Base-by-base conservation (phyloP, 179 eudicot genomes). In the Sideroxylon spinosum region DNA sequence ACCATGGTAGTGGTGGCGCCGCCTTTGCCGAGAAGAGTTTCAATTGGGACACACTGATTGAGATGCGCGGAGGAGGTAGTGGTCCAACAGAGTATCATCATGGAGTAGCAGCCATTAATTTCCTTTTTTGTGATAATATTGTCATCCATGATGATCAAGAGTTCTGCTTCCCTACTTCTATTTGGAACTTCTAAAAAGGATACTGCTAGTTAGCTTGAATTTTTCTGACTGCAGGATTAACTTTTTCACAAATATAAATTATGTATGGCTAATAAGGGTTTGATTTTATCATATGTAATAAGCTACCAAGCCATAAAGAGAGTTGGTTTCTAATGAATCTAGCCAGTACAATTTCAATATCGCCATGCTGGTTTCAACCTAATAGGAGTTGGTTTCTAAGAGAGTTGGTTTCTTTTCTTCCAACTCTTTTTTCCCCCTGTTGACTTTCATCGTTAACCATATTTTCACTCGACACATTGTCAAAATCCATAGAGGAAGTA, bases 21-120 rank as follows among this genome's bases (percentile, higher is more conserved):
- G 28, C 23, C 32, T 75, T 78, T 23, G 71, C 50, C 9, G 91
- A 91, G 57, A 80, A 77, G 0, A 75, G 75, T 74, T 91, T 87
- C 59, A 85, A 85, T 48, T 93, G 96, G 98, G 94, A 91, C 73
- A 88, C 87, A 32, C 79, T 91, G 63, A 86, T 90, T 68, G 94
- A 91, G 74, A 81, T 91, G 79, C 84, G 86, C 6, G 83, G 44
- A 29, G 37, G 37, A 37, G 44, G 44, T 37, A 37, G 78, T 62
- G 56, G 56, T 14, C 14, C 12, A 52, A 53, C 48, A 3, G 86
- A 86, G 44, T 81, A 79, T 32, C 64, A 76, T 78, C 85, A 83
- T 76, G 77, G 77, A 81, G 55, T 37, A 52, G 83, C 88, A 74
- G 71, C 81, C 14, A 85, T 81, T 76, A 78, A 76, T 68, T 80